A percentile compares a stretch with the other conserved stretches of the same genome.
Evolutionary conservation across 805 yeast species (phyloP).

Genomic region (Candida vartiovaarae): DNA sequence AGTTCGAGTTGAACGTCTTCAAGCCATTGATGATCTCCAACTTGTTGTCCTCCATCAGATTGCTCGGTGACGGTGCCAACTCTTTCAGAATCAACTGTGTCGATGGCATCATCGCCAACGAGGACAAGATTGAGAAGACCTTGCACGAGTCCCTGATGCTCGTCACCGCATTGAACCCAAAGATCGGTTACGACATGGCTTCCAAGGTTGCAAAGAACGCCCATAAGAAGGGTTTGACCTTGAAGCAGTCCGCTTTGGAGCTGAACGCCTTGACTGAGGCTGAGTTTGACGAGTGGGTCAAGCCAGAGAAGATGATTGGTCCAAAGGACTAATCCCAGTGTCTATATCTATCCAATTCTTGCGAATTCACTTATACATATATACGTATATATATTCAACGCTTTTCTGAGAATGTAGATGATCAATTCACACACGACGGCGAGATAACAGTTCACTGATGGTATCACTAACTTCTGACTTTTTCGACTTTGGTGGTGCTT

Average conservation of each 20-base stretch:
- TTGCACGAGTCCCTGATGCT: slow-evolving; percentile 95
- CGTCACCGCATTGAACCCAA: slow-evolving; percentile 97
- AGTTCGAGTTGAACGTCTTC: slow-evolving; percentile 96
- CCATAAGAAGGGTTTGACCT: slow-evolving; percentile 93
- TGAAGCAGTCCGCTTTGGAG: slow-evolving; percentile 91
- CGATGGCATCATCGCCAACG: slow-evolving; percentile 88
- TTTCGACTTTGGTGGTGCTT: neutral
- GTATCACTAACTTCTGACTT: neutral
- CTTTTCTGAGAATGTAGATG: neutral
- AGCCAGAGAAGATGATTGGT: slow-evolving; percentile 97
- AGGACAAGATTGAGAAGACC: slow-evolving; percentile 76
- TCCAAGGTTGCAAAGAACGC: slow-evolving; percentile 98
- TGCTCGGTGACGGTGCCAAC: slow-evolving; percentile 80
- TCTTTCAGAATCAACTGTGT: slow-evolving; percentile 95
- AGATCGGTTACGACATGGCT: slow-evolving; percentile 96
- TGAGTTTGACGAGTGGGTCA: slow-evolving; percentile 95
- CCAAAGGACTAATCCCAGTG: slow-evolving; percentile 43
- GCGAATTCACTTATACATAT: neutral
- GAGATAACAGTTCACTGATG: slow-evolving; percentile 1
- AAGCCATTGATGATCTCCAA: slow-evolving; percentile 94
- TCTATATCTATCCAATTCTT: neutral
- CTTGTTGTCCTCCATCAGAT: slow-evolving; percentile 79
- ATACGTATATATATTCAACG: neutral
- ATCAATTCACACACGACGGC: neutral
- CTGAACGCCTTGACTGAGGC: slow-evolving; percentile 74